phyloP scores from a whole-genome alignment of 2,329 filamentous ascomycete species.

The Hirsutella minnesotensis region DNA sequence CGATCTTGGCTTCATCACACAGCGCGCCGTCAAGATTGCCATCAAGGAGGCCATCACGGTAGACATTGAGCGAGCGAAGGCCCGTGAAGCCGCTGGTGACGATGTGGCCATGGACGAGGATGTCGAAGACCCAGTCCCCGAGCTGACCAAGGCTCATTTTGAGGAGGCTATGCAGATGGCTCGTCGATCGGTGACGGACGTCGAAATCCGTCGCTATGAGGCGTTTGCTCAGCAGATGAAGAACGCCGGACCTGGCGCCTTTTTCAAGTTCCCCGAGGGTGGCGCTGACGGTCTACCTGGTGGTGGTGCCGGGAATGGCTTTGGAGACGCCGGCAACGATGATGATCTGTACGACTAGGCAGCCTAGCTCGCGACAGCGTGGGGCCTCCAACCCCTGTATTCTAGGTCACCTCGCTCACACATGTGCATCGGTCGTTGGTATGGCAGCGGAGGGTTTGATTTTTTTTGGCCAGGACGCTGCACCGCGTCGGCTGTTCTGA shows the following conservation, averaged over 20 bases:
- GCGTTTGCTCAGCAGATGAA: slow-evolving; percentile 99
- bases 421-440: slow-evolving; percentile 8
- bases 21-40: slow-evolving; percentile 96
- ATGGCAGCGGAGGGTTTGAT: not conserved
- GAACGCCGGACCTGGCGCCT: slow-evolving; percentile 87
- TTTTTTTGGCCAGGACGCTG: slow-evolving; percentile 10
- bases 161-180: slow-evolving; percentile 97
- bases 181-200: slow-evolving; percentile 85
- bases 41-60: slow-evolving; percentile 91
- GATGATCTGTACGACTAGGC: slow-evolving; percentile 92
- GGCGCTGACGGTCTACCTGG: slow-evolving; percentile 52
- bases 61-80: slow-evolving; percentile 85
- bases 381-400: slow-evolving; percentile 26
- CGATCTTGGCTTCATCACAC: slow-evolving; percentile 97
- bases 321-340: slow-evolving; percentile 83
- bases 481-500: slow-evolving; percentile 14
- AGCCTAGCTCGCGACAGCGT: slow-evolving; percentile 7
- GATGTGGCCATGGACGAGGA: slow-evolving; percentile 62
- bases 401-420: slow-evolving; percentile 30
- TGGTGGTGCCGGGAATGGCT: slow-evolving; percentile 48
- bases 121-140: slow-evolving; percentile 82
- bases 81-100: slow-evolving; percentile 74
- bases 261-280: slow-evolving; percentile 90
- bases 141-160: slow-evolving; percentile 93
- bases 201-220: slow-evolving; percentile 96